Conservation (phyloP, 2,329 filamentous ascomycete species). For the Nigrospora sphaerica region DNA sequence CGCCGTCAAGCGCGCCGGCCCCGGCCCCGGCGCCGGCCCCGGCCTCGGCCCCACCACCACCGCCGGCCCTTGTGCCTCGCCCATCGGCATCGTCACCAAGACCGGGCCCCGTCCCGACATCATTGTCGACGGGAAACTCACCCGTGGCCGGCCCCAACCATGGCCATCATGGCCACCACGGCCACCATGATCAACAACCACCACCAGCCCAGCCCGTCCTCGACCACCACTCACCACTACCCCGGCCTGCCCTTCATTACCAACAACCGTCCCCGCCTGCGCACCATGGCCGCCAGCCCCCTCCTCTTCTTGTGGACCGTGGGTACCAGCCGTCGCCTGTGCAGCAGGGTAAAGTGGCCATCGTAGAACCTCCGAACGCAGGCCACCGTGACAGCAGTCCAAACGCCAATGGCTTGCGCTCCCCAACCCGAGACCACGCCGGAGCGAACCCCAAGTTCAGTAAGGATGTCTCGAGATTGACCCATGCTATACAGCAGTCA, state of each 20-base stretch:
- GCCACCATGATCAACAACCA: neutral
- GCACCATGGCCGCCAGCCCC: neutral
- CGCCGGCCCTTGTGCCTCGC: neutral
- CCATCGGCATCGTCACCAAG: neutral
- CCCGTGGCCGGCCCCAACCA: too few species aligned
- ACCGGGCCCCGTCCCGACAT: neutral
- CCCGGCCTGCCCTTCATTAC: neutral
- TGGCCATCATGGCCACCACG: too few species aligned
- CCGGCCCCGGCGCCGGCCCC: neutral
- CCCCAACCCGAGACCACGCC: slow-evolving; percentile 22
- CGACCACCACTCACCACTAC: neutral
- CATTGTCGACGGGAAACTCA: too few species aligned
- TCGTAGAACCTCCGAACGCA: slow-evolving; percentile 11
- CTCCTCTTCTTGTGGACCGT: neutral
- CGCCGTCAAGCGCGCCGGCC: neutral
- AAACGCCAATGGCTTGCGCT: slow-evolving; percentile 21
- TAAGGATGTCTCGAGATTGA: slow-evolving; percentile 31
- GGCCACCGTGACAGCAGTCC: slow-evolving; percentile 1
- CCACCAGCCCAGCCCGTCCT: neutral
- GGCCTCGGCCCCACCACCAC: neutral
- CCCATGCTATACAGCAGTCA: slow-evolving; percentile 30
- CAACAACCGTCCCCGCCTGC: neutral
- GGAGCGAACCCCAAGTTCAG: slow-evolving; percentile 24
- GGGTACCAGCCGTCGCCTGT: neutral
- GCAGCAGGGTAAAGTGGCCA: slow-evolving; percentile 8